Base-by-base conservation (phyloP, 768 basidiomycete genomes). In the Leucocoprinus sp. region DNA sequence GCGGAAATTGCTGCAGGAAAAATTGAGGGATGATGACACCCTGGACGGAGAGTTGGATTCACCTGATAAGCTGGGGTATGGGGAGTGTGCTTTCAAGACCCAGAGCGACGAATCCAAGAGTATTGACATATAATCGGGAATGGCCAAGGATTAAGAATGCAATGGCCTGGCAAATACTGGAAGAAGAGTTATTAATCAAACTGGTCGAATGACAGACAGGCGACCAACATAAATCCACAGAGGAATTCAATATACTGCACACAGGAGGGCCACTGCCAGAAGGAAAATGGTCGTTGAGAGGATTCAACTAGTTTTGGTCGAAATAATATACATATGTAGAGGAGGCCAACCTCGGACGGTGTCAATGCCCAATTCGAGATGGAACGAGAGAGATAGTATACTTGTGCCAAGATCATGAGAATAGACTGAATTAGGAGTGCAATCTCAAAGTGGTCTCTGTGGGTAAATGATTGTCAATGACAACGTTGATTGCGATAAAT, bases 1-100 rank as follows among this genome's bases (percentile, higher is more conserved):
- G 43, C 77, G 78, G 60, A 82, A 83, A 55, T 92, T 92, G 56
- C 89, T 91, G 55, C n/a, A n/a, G n/a, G 7, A 42, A 24, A 21
- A n/a, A n/a, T n/a, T n/a, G 8, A 27, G 9, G 44, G 48, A 12
- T 8, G 22, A 37, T n/a, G n/a, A n/a, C 17, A n/a, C 21, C 43
- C 45, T 38, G 31, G 7, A 49, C 27, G 15, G 31, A 27, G 27
- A 28, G 8, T 27, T n/a, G 49, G 27, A 45, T 31, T 15, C 48
- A 81, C 89, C 82, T 89, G 47, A 88, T 71, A 31, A 92, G 66
- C 55, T 92, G 89, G 3, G 89, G 89, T 44, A 92, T 74, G 5
- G 89, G 89, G n/a, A 92, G 63, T 2, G 84, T 87, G 53, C 87
- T 91, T 61, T 91, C 89, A 19, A 92, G 66, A 9, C 90, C 89